Percentiles rank a stretch among this genome's conserved stretches.
These are phyloP conservation scores for Kodamaea arcana DNA, from an alignment of 1,139 yeast species.

Conservation along the genomic window DNA sequence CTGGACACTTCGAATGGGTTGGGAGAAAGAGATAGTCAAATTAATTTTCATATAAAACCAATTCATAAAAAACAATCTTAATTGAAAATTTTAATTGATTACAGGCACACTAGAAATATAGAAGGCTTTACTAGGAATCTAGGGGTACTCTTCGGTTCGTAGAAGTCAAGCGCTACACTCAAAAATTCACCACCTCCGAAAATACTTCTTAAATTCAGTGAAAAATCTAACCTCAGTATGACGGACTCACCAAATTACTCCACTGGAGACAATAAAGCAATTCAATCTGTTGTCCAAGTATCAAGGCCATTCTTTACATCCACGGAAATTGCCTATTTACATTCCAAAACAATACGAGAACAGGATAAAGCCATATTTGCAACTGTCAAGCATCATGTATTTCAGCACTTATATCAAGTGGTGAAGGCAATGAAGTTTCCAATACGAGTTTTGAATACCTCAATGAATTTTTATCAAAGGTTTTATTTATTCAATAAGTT, in stretches of 20 bases:
- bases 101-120: too few species aligned
- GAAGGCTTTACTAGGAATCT: too few species aligned
- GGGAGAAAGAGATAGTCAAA: too few species aligned
- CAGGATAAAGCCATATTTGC: slow-evolving; percentile 43
- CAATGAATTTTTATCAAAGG: slow-evolving; percentile 71
- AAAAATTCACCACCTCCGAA: too few species aligned
- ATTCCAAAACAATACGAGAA: slow-evolving; percentile 51
- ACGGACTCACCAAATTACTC: neutral
- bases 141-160: too few species aligned
- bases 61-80: too few species aligned
- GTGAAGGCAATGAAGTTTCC: slow-evolving; percentile 60
- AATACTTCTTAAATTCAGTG: too few species aligned
- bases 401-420: slow-evolving; percentile 51
- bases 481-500: slow-evolving; percentile 63
- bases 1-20: too few species aligned
- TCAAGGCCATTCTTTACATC: slow-evolving; percentile 64
- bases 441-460: slow-evolving; percentile 57
- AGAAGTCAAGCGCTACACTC: too few species aligned
- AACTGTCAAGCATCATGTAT: slow-evolving; percentile 51
- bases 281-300: slow-evolving; percentile 31
- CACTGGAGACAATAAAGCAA: neutral
- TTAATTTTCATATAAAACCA: too few species aligned
- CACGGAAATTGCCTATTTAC: slow-evolving; percentile 52
- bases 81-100: too few species aligned
- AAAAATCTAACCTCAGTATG: too few species aligned